Evolutionary conservation across 331 rosid genomes (phyloP).

Genomic region (Pyrus hybrid): DNA sequence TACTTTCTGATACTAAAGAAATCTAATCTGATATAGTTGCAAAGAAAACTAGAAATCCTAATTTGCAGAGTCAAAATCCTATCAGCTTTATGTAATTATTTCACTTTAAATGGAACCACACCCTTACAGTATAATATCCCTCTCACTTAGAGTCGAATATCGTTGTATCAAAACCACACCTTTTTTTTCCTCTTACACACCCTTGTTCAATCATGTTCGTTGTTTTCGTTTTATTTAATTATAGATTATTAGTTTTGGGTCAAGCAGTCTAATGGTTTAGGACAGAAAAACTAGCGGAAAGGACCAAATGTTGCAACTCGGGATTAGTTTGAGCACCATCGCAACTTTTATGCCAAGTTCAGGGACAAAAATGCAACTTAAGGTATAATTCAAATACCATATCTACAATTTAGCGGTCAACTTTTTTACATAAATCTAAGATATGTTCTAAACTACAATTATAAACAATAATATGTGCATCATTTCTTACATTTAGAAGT

Average conservation of each 20-base stretch:
- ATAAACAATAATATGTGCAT: background rate
- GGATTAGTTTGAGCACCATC: background rate
- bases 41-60: background rate
- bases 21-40: background rate
- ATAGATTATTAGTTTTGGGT: background rate
- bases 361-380: background rate
- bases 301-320: background rate
- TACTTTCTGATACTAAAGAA: background rate
- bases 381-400: background rate
- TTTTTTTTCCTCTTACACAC: too few relatives aligned
- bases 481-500: background rate
- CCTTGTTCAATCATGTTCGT: too few relatives aligned
- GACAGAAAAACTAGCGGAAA: background rate
- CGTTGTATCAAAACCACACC: too few relatives aligned
- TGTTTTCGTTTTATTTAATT: too few relatives aligned
- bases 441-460: too few relatives aligned
- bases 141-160: too few relatives aligned
- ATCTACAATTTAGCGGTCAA: background rate
- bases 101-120: background rate
- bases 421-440: background rate
- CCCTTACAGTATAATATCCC: too few relatives aligned
- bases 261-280: background rate
- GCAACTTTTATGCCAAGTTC: background rate
- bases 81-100: background rate
- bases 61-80: background rate